Evolutionary conservation across 805 yeast species (phyloP), one percentile per base, ranked within the genome.

Genomic region (Lachancea lanzarotensis): DNA sequence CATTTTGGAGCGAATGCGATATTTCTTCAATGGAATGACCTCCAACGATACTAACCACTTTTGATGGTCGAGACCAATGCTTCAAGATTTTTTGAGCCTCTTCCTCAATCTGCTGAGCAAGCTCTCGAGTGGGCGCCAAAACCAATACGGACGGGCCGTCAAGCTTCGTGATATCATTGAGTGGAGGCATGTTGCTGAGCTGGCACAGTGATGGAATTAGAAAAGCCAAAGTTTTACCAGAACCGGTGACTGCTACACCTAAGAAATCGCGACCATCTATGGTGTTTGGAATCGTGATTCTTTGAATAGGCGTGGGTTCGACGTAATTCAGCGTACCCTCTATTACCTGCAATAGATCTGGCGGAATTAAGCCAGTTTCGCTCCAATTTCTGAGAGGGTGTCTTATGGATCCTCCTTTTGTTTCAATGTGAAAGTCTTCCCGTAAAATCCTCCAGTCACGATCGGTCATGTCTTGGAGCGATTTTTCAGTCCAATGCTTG

Each of bases 241-340:
- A 85, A 11, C 98, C 98, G 0, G 98, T 91, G 53, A 89, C 89
- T 0, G 98, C 97, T n/a, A 90, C 76, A 12, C 96, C 98, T 17
- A 90, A 72, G 2, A 86, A 70, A 60, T 91, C 96, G 19, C 78
- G 65, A 2, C 73, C 68, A 0, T 68, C 54, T 0, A 83, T 81
- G 20, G 82, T 67, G 45, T 61, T 62, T 0, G 97, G 96, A 3
- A 91, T 78, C 0, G 96, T 75, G 0, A 95, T 93, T 50, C 96
- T 68, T 61, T 91, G 98, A 47, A 93, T 84, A 0, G 98, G 93
- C 0, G 97, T 85, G 3, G 98, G 98, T 8, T 76, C 77, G 1
- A 52, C 49, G 55, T 77, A 89, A 0, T 75, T 72, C 19, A 76
- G 56, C 5, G 66, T 56, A 0, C 59, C 36, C 0, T 54, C 51